Percentiles rank a stretch among this genome's conserved stretches.
Conservation (phyloP, 192 early-diverging fungal species). For the Coemansia sp. region DNA sequence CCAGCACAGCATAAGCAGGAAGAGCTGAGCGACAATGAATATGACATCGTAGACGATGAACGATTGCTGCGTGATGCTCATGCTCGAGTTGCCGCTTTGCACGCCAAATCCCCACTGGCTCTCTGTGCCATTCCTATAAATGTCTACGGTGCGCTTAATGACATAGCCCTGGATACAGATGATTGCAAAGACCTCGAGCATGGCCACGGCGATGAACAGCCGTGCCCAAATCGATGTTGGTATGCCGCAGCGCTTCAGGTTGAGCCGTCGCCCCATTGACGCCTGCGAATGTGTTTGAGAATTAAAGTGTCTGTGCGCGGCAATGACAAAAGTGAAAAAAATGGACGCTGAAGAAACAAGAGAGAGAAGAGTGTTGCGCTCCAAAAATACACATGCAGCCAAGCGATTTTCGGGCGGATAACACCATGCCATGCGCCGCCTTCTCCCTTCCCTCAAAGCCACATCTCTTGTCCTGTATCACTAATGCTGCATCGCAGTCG, state of each 20-base stretch:
- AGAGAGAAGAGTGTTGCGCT: neutral
- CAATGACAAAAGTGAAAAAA: neutral
- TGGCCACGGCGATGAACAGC: conserved; percentile 43
- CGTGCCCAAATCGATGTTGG: conserved; percentile 53
- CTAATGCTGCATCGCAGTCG: neutral
- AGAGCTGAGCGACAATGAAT: conserved; percentile 85
- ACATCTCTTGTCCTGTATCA: neutral
- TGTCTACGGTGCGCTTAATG: conserved; percentile 50
- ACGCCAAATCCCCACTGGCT: conserved; percentile 52
- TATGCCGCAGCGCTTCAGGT: conserved; percentile 45
- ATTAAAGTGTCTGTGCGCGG: neutral
- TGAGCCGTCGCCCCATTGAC: conserved; percentile 20
- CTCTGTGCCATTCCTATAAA: conserved; percentile 51
- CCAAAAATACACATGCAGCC: neutral
- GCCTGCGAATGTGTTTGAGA: neutral
- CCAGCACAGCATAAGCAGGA: conserved; percentile 75
- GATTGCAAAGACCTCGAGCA: conserved; percentile 51
- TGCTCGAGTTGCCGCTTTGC: conserved; percentile 33
- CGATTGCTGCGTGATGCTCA: conserved; percentile 51
- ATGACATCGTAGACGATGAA: conserved; percentile 80
- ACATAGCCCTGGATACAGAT: conserved; percentile 53
- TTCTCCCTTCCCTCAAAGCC: neutral
- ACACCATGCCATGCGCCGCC: neutral
- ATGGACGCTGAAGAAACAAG: neutral
- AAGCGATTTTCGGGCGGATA: neutral